Evolutionary conservation across 2,329 filamentous ascomycete genomes (phyloP), one percentile per base, ranked within the genome.

Genomic region (Pyrenophora seminiperda): DNA sequence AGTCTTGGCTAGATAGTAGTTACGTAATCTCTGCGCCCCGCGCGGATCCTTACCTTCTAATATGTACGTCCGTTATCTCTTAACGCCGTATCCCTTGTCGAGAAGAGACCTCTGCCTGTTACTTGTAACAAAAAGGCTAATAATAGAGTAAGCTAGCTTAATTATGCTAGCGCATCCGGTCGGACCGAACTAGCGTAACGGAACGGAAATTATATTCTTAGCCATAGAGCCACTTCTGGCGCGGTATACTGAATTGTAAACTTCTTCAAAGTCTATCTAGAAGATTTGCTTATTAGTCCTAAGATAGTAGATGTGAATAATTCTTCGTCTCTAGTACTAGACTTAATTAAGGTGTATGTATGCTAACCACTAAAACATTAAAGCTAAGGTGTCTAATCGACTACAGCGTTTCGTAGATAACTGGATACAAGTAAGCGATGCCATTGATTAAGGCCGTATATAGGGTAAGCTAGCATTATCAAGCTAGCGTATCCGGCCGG

Each of bases 361-460:
- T 15, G 3, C 37, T 5, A 31, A 33, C 9, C 11, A 41, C 17
- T 13, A 22, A 30, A 34, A 11, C 22, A 2, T 5, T 4, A 47
- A 2, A 20, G n/a, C 37, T 36, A 18, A 41, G 2, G 7, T 36
- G 1, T 31, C 37, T 47, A 36, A 47, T 15, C 1, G 5, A 17
- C 5, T 1, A 47, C 11, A 47, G 44, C 44, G 44, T 31, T 20
- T 47, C 7, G 37, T 10, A 36, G 2, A 41, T n/a, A 13, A 41
- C 11, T 47, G n/a, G 44, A 22, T 47, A n/a, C 22, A 47, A 47
- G 17, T 15, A n/a, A 47, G 44, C 14, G 6, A 47, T 41, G 4
- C 17, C 22, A 22, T 47, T 3, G n/a, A 47, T 7, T 27, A 3
- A 39, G 3, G 37, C 36, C 20, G 36, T 39, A 24, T 39, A 39